Percentiles rank a stretch among this genome's conserved stretches.
phyloP scores from a whole-genome alignment of 1,139 yeast species.

The Zygoascus hellenicus region DNA sequence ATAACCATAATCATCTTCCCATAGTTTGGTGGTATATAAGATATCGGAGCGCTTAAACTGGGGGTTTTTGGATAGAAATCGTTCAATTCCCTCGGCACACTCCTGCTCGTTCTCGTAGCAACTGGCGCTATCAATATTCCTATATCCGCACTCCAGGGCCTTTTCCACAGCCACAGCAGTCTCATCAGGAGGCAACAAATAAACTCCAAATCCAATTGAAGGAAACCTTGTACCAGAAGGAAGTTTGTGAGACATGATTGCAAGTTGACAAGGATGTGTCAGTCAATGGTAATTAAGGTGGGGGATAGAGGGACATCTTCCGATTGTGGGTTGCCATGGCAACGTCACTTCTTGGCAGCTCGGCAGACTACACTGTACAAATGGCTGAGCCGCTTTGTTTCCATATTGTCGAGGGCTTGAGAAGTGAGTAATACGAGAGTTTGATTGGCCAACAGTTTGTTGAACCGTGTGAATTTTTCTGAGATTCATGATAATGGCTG shows the following conservation, averaged over 20 bases:
- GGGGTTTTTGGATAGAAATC: slow-evolving; percentile 38
- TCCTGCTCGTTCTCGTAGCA: slow-evolving; percentile 54
- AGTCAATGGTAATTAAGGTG: too few relatives aligned
- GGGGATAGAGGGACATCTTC: too few relatives aligned
- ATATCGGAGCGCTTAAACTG: slow-evolving; percentile 48
- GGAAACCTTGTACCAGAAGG: slow-evolving; percentile 46
- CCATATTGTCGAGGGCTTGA: too few relatives aligned
- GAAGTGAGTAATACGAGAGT: too few relatives aligned
- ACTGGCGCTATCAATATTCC: slow-evolving; percentile 63
- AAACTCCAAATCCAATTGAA: slow-evolving; percentile 54
- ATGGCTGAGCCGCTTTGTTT: too few relatives aligned
- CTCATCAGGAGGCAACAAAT: slow-evolving; percentile 38
- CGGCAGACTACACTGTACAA: too few relatives aligned
- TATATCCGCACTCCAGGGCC: slow-evolving; percentile 59
- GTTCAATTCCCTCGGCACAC: slow-evolving; percentile 45
- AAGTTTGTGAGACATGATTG: neutral
- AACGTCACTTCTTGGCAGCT: too few relatives aligned
- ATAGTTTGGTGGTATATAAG: slow-evolving; percentile 65
- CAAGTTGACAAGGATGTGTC: too few relatives aligned
- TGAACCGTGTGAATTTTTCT: too few relatives aligned
- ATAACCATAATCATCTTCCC: slow-evolving; percentile 54
- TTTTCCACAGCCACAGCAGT: slow-evolving; percentile 44
- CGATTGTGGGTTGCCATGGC: too few relatives aligned
- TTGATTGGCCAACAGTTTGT: too few relatives aligned
- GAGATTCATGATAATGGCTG: too few relatives aligned